phyloP scores from a whole-genome alignment of 75 land plant genomes.

The Isoetes taiwanensis region DNA sequence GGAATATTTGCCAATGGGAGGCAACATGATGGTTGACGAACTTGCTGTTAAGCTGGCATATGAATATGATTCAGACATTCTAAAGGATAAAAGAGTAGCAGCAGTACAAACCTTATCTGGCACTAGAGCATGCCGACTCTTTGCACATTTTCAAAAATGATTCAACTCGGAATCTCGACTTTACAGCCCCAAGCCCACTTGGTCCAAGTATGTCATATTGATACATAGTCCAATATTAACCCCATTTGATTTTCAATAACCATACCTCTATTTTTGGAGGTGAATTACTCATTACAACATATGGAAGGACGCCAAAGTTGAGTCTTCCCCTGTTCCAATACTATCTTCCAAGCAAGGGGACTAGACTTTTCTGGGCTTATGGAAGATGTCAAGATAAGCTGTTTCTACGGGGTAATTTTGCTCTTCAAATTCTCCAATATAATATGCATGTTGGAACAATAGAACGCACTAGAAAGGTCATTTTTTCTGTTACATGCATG shows the following conservation, averaged over 20 bases:
- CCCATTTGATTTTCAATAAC: neutral
- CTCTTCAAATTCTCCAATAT: too few relatives aligned
- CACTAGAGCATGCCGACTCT: constrained; percentile 86
- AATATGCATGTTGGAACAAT: too few relatives aligned
- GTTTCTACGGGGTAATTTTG: too few relatives aligned
- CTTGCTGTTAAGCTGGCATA: constrained; percentile 70
- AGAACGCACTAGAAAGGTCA: too few relatives aligned
- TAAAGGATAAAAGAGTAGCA: constrained; percentile 68
- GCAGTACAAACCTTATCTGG: constrained; percentile 86
- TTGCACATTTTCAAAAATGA: constrained; percentile 85
- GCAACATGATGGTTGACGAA: constrained; percentile 55
- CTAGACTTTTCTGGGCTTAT: constrained; percentile 68
- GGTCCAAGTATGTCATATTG: constrained; percentile 86
- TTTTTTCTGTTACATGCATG: too few relatives aligned
- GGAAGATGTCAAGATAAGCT: constrained; percentile 79
- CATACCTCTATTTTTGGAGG: neutral
- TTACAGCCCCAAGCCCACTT: constrained; percentile 80
- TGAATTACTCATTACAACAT: constrained; percentile 66
- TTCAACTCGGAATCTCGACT: constrained; percentile 69
- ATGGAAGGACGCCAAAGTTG: constrained; percentile 91
- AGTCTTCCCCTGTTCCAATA: constrained; percentile 61
- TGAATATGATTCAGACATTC: constrained; percentile 59
- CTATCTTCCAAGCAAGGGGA: constrained; percentile 64
- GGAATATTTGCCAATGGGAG: constrained; percentile 97
- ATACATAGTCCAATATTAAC: neutral